phyloP scores from a whole-genome alignment of 2,329 filamentous ascomycete species.

The Emergomyces africanus region DNA sequence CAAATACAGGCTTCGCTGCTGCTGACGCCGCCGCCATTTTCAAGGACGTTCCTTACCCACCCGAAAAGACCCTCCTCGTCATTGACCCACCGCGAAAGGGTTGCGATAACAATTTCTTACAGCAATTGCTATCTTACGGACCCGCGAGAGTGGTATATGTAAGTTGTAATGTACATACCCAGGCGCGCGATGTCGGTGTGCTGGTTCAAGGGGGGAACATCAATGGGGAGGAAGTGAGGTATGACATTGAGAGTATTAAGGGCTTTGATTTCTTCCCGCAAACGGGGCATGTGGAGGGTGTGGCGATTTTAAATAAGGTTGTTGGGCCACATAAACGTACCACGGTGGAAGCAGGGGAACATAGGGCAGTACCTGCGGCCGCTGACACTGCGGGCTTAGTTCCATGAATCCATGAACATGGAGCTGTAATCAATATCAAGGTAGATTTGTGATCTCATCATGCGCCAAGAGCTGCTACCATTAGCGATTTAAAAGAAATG shows the following conservation, averaged over 20 bases:
- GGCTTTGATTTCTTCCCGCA: slow-evolving; percentile 99
- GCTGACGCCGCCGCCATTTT: slow-evolving; percentile 81
- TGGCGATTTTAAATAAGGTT: slow-evolving; percentile 43
- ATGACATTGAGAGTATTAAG: slow-evolving; percentile 78
- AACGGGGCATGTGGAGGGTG: slow-evolving; percentile 54
- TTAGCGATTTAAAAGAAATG: not conserved
- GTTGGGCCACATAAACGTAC: not conserved
- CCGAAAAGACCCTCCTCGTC: slow-evolving; percentile 80
- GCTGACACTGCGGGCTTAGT: not conserved
- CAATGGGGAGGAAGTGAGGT: slow-evolving; percentile 36
- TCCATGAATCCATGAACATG: not conserved
- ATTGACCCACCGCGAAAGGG: slow-evolving; percentile 96
- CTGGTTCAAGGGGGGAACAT: slow-evolving; percentile 54
- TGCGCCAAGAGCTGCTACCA: not conserved
- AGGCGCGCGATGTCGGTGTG: slow-evolving; percentile 83
- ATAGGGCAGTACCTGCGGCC: not conserved
- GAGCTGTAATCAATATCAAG: not conserved
- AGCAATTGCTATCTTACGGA: slow-evolving; percentile 64
- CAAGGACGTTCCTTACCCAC: slow-evolving; percentile 56
- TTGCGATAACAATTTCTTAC: slow-evolving; percentile 73
- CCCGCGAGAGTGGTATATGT: slow-evolving; percentile 82
- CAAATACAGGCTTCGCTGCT: slow-evolving; percentile 71
- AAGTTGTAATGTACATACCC: slow-evolving; percentile 95
- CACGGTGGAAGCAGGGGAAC: not conserved
- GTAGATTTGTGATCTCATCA: not conserved